Evolutionary conservation across 768 basidiomycete genomes (phyloP).

Genomic region (Pholiota molesta): DNA sequence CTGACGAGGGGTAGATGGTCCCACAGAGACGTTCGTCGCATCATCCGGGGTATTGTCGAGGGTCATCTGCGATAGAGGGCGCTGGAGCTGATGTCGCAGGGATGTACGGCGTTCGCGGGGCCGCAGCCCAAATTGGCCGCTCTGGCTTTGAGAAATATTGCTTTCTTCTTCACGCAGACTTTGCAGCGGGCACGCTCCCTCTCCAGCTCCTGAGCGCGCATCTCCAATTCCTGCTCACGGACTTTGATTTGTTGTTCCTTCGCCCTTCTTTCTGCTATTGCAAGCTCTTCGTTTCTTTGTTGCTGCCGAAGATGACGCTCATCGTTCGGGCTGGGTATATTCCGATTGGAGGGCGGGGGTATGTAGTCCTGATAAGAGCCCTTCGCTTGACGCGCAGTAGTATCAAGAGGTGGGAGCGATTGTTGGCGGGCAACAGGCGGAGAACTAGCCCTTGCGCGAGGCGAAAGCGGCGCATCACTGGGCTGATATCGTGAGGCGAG

Average conservation of each 20-base stretch:
- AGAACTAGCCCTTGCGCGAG: constrained; percentile 28
- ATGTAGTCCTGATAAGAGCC: constrained; percentile 21
- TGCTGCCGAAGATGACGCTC: constrained; percentile 26
- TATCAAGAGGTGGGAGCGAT: constrained; percentile 30
- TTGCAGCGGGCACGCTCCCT: constrained; percentile 49
- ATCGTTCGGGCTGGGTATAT: constrained; percentile 28
- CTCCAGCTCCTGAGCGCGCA: constrained; percentile 59
- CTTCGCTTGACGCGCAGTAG: constrained; percentile 18
- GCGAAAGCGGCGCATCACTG: constrained; percentile 43
- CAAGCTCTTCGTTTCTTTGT: constrained; percentile 44
- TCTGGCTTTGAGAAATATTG: constrained; percentile 13
- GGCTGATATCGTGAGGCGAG: constrained; percentile 66
- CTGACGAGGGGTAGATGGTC: background rate
- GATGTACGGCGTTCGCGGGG: constrained; percentile 38
- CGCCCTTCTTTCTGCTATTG: constrained; percentile 55
- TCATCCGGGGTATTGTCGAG: constrained; percentile 19
- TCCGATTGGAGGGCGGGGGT: constrained; percentile 6
- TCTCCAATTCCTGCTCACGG: constrained; percentile 56
- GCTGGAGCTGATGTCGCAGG: constrained; percentile 34
- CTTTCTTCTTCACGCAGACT: constrained; percentile 36
- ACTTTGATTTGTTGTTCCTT: constrained; percentile 56
- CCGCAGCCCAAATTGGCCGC: constrained; percentile 27
- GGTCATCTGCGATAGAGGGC: constrained; percentile 30
- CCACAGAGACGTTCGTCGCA: background rate
- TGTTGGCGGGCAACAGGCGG: constrained; percentile 33